Conservation (phyloP, 768 basidiomycete species). For the Hysterangium stoloniferum region DNA sequence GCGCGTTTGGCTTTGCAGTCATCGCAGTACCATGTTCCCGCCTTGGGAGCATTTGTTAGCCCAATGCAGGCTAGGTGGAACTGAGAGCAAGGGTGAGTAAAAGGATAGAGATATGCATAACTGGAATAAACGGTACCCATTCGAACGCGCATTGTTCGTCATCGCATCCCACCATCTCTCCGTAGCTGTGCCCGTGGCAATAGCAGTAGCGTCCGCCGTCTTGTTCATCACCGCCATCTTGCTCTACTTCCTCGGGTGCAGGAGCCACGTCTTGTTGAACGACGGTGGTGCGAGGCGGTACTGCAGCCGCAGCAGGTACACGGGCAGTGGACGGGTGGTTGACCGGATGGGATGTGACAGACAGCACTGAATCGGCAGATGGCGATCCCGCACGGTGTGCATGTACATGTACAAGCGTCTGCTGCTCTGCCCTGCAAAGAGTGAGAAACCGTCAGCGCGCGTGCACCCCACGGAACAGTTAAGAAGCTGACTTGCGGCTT, state of each 20-base stretch:
- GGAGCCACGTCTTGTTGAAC: slow-evolving; percentile 39
- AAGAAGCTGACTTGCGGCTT: not conserved
- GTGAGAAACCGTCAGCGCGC: not conserved
- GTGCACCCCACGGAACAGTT: not conserved
- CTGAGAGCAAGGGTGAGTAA: slow-evolving; percentile 30
- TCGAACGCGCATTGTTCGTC: slow-evolving; percentile 70
- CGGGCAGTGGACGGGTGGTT: slow-evolving; percentile 17
- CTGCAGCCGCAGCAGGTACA: slow-evolving; percentile 28
- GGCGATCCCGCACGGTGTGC: slow-evolving; percentile 42
- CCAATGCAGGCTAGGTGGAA: slow-evolving; percentile 78
- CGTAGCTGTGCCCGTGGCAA: slow-evolving; percentile 79
- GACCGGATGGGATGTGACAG: slow-evolving; percentile 16
- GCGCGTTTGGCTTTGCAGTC: slow-evolving; percentile 51
- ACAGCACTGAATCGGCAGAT: slow-evolving; percentile 25
- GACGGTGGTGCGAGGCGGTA: slow-evolving; percentile 19
- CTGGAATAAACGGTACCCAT: slow-evolving; percentile 62
- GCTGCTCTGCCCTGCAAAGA: slow-evolving; percentile 3
- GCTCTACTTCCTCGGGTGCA: slow-evolving; percentile 8
- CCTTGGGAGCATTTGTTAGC: slow-evolving; percentile 51
- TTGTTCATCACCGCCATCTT: slow-evolving; percentile 41
- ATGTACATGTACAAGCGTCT: slow-evolving; percentile 15
- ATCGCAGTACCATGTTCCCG: slow-evolving; percentile 70
- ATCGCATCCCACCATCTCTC: slow-evolving; percentile 95
- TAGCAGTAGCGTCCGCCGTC: slow-evolving; percentile 68
- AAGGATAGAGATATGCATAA: slow-evolving; percentile 4